Percentiles rank a stretch among this genome's conserved stretches.
Conservation (phyloP, 371 early-diverging fungal genomes). For the Rhizomucor miehei region DNA sequence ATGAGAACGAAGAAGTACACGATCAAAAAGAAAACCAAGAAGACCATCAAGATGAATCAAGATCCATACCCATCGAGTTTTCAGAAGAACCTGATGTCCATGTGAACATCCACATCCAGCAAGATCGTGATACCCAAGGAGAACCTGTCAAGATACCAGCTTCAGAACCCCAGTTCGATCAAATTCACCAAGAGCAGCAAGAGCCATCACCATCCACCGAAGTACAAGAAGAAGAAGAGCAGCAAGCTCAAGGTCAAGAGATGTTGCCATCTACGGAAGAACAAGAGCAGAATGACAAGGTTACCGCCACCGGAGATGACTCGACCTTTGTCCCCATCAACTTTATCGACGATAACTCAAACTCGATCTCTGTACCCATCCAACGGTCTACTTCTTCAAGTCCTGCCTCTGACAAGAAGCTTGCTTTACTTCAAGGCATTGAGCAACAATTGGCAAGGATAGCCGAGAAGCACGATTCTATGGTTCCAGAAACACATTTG, state of each 20-base stretch:
- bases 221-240: slow-evolving; percentile 1
- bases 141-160: too few species aligned
- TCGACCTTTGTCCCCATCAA: neutral
- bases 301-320: neutral
- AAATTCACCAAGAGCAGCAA: too few species aligned
- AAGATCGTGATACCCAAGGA: too few species aligned
- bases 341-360: neutral
- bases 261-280: neutral
- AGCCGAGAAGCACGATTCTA: neutral
- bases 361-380: neutral
- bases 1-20: too few species aligned
- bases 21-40: slow-evolving; percentile 7
- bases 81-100: too few species aligned
- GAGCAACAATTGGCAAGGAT: neutral
- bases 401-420: neutral
- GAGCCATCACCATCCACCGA: too few species aligned
- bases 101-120: too few species aligned
- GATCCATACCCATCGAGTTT: too few species aligned
- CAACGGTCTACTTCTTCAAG: neutral
- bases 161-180: too few species aligned
- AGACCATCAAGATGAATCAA: neutral
- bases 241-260: neutral
- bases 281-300: neutral
- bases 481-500: neutral
- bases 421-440: neutral